These are phyloP conservation scores for Boletus vinaceobasis DNA, from an alignment of 768 basidiomycete genomes.

Conservation along the genomic window DNA sequence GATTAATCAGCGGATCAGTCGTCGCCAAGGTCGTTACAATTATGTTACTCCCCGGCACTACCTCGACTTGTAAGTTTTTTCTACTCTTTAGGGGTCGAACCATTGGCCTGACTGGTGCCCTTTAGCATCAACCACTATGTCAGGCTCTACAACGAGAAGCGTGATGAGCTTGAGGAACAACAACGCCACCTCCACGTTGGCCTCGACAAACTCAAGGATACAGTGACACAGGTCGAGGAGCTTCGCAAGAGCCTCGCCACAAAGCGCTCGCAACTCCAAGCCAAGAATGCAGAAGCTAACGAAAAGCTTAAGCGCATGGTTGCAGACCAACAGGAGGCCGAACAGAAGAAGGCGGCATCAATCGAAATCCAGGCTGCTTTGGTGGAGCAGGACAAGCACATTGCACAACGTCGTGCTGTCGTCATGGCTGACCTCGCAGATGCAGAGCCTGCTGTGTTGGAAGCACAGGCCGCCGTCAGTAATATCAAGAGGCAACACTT, in stretches of 20 bases:
- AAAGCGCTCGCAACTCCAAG: slow-evolving; percentile 88
- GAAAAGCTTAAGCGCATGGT: slow-evolving; percentile 98
- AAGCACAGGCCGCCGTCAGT: slow-evolving; percentile 94
- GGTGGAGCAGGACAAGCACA: slow-evolving; percentile 85
- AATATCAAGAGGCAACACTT: slow-evolving; percentile 95
- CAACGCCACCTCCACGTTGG: slow-evolving; percentile 98
- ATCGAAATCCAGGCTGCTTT: slow-evolving; percentile 94
- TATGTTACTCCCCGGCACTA: slow-evolving; percentile 98
- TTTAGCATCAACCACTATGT: slow-evolving; percentile 95
- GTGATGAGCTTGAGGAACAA: slow-evolving; percentile 96
- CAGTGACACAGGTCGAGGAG: slow-evolving; percentile 95
- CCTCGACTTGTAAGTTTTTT: slow-evolving; percentile 85
- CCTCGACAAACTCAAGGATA: slow-evolving; percentile 92
- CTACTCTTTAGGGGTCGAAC: background rate
- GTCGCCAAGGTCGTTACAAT: slow-evolving; percentile 92
- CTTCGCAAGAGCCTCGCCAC: slow-evolving; percentile 91
- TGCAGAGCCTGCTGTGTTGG: slow-evolving; percentile 94
- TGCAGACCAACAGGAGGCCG: slow-evolving; percentile 96
- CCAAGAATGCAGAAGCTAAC: slow-evolving; percentile 94
- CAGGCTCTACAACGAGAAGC: slow-evolving; percentile 90
- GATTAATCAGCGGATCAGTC: slow-evolving; percentile 85
- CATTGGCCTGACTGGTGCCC: slow-evolving; percentile 1
- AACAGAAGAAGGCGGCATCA: slow-evolving; percentile 95
- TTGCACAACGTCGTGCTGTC: slow-evolving; percentile 80
- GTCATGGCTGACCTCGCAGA: slow-evolving; percentile 96